Conservation (phyloP, 192 early-diverging fungal genomes). For the Thamnidium elegans region DNA sequence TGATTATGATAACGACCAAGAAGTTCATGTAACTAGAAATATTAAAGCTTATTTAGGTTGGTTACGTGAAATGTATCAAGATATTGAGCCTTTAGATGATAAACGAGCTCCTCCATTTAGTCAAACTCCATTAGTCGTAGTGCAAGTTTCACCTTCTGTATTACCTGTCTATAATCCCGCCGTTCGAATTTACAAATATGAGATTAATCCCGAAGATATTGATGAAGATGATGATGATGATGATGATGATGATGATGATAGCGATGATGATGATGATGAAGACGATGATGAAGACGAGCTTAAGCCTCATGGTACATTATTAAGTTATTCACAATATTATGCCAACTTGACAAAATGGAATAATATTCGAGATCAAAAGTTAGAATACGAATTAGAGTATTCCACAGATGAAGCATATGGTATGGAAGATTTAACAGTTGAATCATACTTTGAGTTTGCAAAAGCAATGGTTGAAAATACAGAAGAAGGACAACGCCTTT, state of each 20-base stretch:
- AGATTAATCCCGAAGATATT: not conserved
- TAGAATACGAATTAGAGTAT: slow-evolving; percentile 36
- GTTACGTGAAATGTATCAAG: slow-evolving; percentile 17
- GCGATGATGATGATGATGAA: not conserved
- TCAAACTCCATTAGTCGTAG: slow-evolving; percentile 10
- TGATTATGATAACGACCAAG: slow-evolving; percentile 1
- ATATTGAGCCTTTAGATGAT: slow-evolving; percentile 13
- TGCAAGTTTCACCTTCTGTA: slow-evolving; percentile 36
- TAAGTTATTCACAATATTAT: slow-evolving; percentile 36
- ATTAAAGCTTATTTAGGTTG: slow-evolving; percentile 21
- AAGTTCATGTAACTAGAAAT: slow-evolving; percentile 15
- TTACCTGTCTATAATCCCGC: slow-evolving; percentile 35
- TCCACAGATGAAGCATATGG: slow-evolving; percentile 26
- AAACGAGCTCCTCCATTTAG: not conserved
- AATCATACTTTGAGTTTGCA: slow-evolving; percentile 27
- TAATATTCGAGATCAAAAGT: not conserved
- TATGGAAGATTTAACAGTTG: slow-evolving; percentile 21
- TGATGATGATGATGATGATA: slow-evolving; percentile 1
- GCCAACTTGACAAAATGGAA: slow-evolving; percentile 30
- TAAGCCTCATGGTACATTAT: slow-evolving; percentile 21
- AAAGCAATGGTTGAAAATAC: slow-evolving; percentile 16
- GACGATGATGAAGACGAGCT: not conserved
- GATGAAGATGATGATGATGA: not conserved
- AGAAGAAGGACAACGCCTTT: not conserved
- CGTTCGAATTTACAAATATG: slow-evolving; percentile 34